Conservation (phyloP, 192 early-diverging fungal species). For the Physocladia obscura region DNA sequence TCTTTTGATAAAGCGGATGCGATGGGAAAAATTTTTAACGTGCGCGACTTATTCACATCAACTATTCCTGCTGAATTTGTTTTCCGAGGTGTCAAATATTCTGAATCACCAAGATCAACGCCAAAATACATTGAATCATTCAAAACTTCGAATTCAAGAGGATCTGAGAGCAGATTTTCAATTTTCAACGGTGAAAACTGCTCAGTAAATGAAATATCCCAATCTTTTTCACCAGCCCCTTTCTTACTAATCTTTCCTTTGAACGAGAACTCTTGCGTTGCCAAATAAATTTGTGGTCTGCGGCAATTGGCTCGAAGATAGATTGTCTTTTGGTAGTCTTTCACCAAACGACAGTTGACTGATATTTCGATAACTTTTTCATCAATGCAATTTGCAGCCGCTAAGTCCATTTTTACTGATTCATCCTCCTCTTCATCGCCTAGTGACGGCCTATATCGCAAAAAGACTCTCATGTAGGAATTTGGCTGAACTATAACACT, state of each 20-base stretch:
- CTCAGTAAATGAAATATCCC: constrained; percentile 51
- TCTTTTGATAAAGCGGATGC: too few species aligned
- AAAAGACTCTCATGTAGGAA: constrained; percentile 65
- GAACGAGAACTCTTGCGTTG: constrained; percentile 36
- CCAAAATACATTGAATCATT: constrained; percentile 74
- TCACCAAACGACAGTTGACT: constrained; percentile 76
- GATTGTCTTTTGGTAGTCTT: constrained; percentile 77
- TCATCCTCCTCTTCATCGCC: constrained; percentile 28
- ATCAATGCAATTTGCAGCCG: constrained; percentile 55
- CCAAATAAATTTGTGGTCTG: constrained; percentile 53
- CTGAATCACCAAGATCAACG: constrained; percentile 45
- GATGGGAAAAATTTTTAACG: constrained; percentile 7
- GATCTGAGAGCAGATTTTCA: constrained; percentile 53
- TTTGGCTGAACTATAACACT: constrained; percentile 67
- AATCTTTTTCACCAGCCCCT: constrained; percentile 24
- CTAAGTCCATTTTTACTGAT: constrained; percentile 36
- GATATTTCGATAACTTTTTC: constrained; percentile 71
- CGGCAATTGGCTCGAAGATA: constrained; percentile 60
- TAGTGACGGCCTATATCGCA: constrained; percentile 58
- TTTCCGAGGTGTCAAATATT: not conserved
- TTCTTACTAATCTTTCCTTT: constrained; percentile 29
- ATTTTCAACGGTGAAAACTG: constrained; percentile 47
- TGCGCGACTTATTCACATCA: constrained; percentile 7
- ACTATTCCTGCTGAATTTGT: constrained; percentile 14
- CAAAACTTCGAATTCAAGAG: constrained; percentile 65